Conservation (phyloP, 2,329 filamentous ascomycete species). For the Paecilomyces formosus region DNA sequence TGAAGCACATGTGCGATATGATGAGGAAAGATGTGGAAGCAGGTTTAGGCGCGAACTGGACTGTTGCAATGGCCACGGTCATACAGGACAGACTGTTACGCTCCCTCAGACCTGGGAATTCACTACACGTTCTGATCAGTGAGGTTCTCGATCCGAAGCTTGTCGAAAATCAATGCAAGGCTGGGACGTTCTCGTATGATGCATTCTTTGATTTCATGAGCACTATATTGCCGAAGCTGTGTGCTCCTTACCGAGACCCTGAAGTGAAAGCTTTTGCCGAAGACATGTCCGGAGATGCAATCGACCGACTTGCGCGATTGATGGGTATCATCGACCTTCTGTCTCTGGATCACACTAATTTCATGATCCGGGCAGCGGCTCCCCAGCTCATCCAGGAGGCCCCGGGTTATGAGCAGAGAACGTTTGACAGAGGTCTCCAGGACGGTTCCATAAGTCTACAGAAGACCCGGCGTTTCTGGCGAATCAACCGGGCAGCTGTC, state of each 20-base stretch:
- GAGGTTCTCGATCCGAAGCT: constrained; percentile 54
- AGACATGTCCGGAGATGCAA: constrained; percentile 47
- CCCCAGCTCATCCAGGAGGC: constrained; percentile 55
- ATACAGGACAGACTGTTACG: constrained; percentile 54
- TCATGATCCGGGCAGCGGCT: constrained; percentile 54
- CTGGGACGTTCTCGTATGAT: constrained; percentile 56
- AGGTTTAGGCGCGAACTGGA: constrained; percentile 52
- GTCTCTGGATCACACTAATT: constrained; percentile 59
- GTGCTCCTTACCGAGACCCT: constrained; percentile 56
- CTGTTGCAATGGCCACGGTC: constrained; percentile 59
- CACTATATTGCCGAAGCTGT: constrained; percentile 55
- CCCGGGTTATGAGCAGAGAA: constrained; percentile 53
- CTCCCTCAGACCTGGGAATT: constrained; percentile 53
- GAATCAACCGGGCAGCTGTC: constrained; percentile 27
- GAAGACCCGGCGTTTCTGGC: constrained; percentile 50
- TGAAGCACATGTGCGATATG: constrained; percentile 51
- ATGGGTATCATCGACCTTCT: constrained; percentile 56
- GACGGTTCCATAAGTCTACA: constrained; percentile 45
- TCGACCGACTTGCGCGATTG: constrained; percentile 56
- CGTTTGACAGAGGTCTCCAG: constrained; percentile 50
- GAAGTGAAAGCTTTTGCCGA: constrained; percentile 50
- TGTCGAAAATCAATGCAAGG: constrained; percentile 50
- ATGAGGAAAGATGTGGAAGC: constrained; percentile 53
- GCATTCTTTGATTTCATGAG: constrained; percentile 59
- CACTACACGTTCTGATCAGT: constrained; percentile 53